These are phyloP conservation scores for Euphorbia schlechtendalii DNA, from an alignment of 441 rosid species.

Conservation along the genomic window DNA sequence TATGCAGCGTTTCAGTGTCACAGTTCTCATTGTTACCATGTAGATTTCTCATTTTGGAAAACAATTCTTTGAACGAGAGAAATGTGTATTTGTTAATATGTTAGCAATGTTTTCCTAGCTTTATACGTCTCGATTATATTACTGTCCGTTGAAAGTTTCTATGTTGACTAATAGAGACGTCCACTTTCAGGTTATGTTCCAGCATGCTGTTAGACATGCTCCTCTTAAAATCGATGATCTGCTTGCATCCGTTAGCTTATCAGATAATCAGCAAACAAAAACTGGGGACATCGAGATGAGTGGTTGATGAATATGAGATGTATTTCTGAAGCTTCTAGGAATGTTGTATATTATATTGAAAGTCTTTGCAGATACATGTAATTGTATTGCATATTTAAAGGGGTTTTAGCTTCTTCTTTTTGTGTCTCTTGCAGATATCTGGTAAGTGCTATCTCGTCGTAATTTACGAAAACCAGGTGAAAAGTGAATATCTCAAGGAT, in stretches of 20 bases:
- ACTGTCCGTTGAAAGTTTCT: not conserved
- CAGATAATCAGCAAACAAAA: slow-evolving; percentile 41
- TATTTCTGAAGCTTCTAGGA: not conserved
- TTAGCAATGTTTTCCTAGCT: not conserved
- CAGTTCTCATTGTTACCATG: not conserved
- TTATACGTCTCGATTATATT: not conserved
- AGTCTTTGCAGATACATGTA: not conserved
- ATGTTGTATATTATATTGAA: too few relatives aligned
- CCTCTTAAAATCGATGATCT: slow-evolving; percentile 77
- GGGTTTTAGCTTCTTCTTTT: not conserved
- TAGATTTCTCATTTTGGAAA: not conserved
- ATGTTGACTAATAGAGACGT: slow-evolving; percentile 12
- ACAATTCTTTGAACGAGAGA: not conserved
- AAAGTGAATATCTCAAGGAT: too few relatives aligned
- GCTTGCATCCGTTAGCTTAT: slow-evolving; percentile 41
- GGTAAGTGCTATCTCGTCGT: not conserved
- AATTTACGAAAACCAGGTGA: not conserved
- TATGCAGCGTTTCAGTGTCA: not conserved
- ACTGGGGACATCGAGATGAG: slow-evolving; percentile 61
- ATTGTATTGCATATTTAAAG: not conserved
- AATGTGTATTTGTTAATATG: not conserved
- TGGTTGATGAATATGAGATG: slow-evolving; percentile 27
- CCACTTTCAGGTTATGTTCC: slow-evolving; percentile 67
- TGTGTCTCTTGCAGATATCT: too few relatives aligned
- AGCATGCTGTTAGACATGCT: slow-evolving; percentile 59